Conservation (phyloP, 1,284 basidiomycete genomes). For the Sporisorium scitamineum region DNA sequence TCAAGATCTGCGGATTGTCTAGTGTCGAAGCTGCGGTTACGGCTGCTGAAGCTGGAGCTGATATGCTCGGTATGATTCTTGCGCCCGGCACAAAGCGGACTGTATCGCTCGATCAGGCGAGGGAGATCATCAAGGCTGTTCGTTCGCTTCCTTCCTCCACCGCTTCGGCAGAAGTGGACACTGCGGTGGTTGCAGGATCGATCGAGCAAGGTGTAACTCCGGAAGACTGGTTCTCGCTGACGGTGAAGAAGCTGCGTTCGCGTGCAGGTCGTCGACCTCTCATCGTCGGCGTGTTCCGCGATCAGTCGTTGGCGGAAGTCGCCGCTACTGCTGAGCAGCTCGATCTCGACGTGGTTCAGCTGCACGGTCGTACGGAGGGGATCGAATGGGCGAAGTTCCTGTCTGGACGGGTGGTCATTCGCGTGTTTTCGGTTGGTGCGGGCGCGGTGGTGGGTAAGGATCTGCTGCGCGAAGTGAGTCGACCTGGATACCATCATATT, state of each 20-base stretch:
- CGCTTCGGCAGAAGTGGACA: background rate
- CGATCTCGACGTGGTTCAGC: slow-evolving; percentile 64
- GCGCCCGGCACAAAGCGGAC: slow-evolving; percentile 64
- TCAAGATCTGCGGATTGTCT: slow-evolving; percentile 67
- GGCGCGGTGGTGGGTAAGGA: slow-evolving; percentile 19
- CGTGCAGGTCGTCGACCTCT: slow-evolving; percentile 53
- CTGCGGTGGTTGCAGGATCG: slow-evolving; percentile 9
- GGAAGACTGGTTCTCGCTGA: slow-evolving; percentile 62
- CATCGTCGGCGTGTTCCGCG: slow-evolving; percentile 67
- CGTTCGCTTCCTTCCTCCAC: slow-evolving; percentile 33
- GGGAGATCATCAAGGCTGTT: slow-evolving; percentile 60
- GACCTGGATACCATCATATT: slow-evolving; percentile 64
- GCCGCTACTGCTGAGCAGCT: slow-evolving; percentile 46
- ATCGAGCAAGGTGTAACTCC: slow-evolving; percentile 38
- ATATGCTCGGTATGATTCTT: slow-evolving; percentile 68
- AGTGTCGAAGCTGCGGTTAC: slow-evolving; percentile 58
- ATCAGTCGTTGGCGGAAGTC: slow-evolving; percentile 64
- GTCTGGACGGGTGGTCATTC: slow-evolving; percentile 63
- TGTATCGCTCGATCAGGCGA: slow-evolving; percentile 47
- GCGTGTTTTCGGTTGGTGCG: slow-evolving; percentile 60
- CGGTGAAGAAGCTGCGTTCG: slow-evolving; percentile 49
- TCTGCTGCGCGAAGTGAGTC: slow-evolving; percentile 51
- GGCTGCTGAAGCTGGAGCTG: slow-evolving; percentile 62
- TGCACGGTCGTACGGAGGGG: slow-evolving; percentile 64
- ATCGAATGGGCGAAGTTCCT: slow-evolving; percentile 65